Conservation (phyloP, 1,139 yeast genomes). For the Blastobotrys arbuscula region DNA sequence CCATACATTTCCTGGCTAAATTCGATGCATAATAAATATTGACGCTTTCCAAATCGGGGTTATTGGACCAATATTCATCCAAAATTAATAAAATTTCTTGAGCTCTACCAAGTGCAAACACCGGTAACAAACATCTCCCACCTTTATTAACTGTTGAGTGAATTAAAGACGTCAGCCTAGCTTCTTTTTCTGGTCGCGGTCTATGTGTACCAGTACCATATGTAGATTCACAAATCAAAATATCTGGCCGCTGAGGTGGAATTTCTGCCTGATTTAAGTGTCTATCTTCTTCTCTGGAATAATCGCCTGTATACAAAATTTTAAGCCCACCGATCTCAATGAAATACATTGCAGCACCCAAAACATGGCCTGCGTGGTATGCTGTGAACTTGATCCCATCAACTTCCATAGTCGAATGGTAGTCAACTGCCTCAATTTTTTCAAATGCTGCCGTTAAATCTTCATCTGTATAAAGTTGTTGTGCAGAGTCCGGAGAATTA, state of each 20-base stretch:
- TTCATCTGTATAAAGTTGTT: slow-evolving; percentile 73
- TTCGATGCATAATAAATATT: slow-evolving; percentile 89
- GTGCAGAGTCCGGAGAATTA: slow-evolving; percentile 40
- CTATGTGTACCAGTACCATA: slow-evolving; percentile 98
- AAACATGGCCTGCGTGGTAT: slow-evolving; percentile 97
- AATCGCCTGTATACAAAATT: slow-evolving; percentile 90
- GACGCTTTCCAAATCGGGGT: slow-evolving; percentile 75
- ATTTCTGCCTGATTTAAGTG: slow-evolving; percentile 94
- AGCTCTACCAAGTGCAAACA: slow-evolving; percentile 94
- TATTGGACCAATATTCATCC: slow-evolving; percentile 90
- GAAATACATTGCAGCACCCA: slow-evolving; percentile 97
- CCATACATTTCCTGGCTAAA: slow-evolving; percentile 92
- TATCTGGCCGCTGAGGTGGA: slow-evolving; percentile 84
- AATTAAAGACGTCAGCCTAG: slow-evolving; percentile 69
- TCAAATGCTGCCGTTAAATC: slow-evolving; percentile 86
- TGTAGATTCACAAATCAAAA: slow-evolving; percentile 89
- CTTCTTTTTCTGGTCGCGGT: slow-evolving; percentile 80
- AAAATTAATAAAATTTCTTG: slow-evolving; percentile 84
- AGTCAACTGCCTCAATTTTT: slow-evolving; percentile 86
- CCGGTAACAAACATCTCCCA: slow-evolving; percentile 89
- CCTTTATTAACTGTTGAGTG: slow-evolving; percentile 84
- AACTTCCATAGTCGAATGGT: slow-evolving; percentile 90
- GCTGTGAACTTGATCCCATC: slow-evolving; percentile 96
- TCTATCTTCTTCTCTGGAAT: slow-evolving; percentile 90
- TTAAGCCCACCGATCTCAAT: slow-evolving; percentile 92